Conservation (phyloP, 805 yeast species). For the Candida chilensis region DNA sequence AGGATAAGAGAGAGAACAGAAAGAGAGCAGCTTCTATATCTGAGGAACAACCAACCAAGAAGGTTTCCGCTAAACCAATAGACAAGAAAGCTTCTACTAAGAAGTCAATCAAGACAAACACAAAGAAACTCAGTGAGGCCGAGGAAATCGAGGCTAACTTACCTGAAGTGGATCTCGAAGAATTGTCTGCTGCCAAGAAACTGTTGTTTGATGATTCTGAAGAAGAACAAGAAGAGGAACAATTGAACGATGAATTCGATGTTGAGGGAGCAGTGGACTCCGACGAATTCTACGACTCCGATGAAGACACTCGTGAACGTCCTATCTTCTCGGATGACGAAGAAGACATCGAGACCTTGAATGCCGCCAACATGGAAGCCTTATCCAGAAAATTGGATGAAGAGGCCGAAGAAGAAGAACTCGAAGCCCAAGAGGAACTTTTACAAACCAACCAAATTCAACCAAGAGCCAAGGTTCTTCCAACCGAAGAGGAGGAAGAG, state of each 20-base stretch:
- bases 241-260: slow-evolving; percentile 18
- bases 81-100: slow-evolving; percentile 10
- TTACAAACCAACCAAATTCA: slow-evolving; percentile 48
- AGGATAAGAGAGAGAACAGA: slow-evolving; percentile 23
- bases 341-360: slow-evolving; percentile 56
- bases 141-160: slow-evolving; percentile 35
- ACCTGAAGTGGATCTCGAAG: slow-evolving; percentile 63
- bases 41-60: too few species aligned
- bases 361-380: slow-evolving; percentile 79
- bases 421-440: slow-evolving; percentile 53
- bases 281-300: slow-evolving; percentile 51
- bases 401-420: slow-evolving; percentile 40
- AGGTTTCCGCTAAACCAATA: slow-evolving; percentile 4
- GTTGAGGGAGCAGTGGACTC: slow-evolving; percentile 17
- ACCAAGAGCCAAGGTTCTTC: slow-evolving; percentile 73
- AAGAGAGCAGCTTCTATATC: slow-evolving; percentile 18
- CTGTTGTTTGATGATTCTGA: slow-evolving; percentile 72
- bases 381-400: slow-evolving; percentile 61
- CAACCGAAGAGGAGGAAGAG: slow-evolving; percentile 58
- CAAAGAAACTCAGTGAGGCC: slow-evolving; percentile 9
- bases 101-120: slow-evolving; percentile 4
- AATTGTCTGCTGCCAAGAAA: slow-evolving; percentile 60
- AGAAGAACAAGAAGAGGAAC: slow-evolving; percentile 44
- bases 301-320: slow-evolving; percentile 47
- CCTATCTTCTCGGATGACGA: slow-evolving; percentile 83